Conservation (phyloP, 441 rosid species). For the Breynia disticha region DNA sequence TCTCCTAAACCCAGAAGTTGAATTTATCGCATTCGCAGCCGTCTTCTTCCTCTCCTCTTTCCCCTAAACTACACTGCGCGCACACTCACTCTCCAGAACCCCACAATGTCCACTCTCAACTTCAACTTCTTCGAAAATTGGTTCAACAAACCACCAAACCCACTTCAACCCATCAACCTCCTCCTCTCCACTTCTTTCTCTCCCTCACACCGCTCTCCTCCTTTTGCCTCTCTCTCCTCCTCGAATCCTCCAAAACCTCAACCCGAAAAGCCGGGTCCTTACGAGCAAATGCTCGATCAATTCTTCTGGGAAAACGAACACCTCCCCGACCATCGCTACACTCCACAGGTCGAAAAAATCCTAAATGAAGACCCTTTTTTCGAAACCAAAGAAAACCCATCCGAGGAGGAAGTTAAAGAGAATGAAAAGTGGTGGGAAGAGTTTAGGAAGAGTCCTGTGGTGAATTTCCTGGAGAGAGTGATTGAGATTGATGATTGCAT, state of each 20-base stretch:
- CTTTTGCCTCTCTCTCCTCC: constrained; percentile 51
- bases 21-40: too few species aligned
- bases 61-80: too few species aligned
- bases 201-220: constrained; percentile 15
- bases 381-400: constrained; percentile 63
- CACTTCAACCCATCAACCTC: constrained; percentile 44
- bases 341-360: constrained; percentile 64
- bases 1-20: too few species aligned
- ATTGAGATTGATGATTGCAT: constrained; percentile 52
- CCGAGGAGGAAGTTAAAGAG: constrained; percentile 46
- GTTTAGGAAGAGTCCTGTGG: constrained; percentile 50
- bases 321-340: constrained; percentile 59
- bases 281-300: constrained; percentile 42
- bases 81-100: too few species aligned
- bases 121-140: constrained; percentile 70
- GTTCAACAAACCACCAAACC: constrained; percentile 68
- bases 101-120: constrained; percentile 20
- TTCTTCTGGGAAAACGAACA: constrained; percentile 69
- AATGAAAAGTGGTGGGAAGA: constrained; percentile 62
- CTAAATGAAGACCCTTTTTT: constrained; percentile 46
- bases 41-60: too few species aligned
- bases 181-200: constrained; percentile 25
- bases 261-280: constrained; percentile 30
- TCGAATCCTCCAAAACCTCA: constrained; percentile 27
- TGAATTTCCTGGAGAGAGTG: constrained; percentile 50